Evolutionary conservation across 2,329 filamentous ascomycete genomes (phyloP).

Genomic region (Fusarium solani-melongenae): DNA sequence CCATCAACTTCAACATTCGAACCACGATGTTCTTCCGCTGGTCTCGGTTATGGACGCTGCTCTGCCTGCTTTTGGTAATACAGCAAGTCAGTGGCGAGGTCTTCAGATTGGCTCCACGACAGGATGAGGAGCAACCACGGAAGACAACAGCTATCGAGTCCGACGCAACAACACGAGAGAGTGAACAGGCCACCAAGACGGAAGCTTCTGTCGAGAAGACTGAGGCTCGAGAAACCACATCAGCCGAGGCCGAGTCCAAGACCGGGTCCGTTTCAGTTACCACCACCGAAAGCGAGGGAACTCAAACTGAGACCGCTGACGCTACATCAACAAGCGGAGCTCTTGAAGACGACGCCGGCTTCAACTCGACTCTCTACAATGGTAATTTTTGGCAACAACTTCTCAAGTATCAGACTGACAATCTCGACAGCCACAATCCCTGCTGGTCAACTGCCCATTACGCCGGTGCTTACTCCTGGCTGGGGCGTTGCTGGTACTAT

Average conservation of each 20-base stretch:
- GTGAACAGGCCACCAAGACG: conserved; percentile 21
- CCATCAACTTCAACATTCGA: conserved; percentile 7
- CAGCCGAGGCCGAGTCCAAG: conserved; percentile 3
- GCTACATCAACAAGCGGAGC: conserved; percentile 35
- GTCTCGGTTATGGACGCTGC: conserved; percentile 50
- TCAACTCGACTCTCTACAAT: conserved; percentile 49
- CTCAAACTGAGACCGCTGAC: conserved; percentile 14
- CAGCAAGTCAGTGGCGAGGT: conserved; percentile 51
- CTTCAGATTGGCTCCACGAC: conserved; percentile 47
- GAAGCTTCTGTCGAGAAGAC: conserved; percentile 23
- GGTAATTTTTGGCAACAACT: conserved; percentile 39
- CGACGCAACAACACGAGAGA: conserved; percentile 14
- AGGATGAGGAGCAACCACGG: conserved; percentile 42
- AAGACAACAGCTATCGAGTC: conserved; percentile 27
- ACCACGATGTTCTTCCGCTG: conserved; percentile 50
- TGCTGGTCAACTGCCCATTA: conserved; percentile 72
- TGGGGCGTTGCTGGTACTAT: conserved; percentile 83
- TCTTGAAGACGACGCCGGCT: conserved; percentile 31
- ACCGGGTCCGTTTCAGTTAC: conserved; percentile 21
- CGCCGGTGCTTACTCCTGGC: conserved; percentile 81
- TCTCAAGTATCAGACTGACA: conserved; percentile 3
- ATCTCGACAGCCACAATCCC: conserved; percentile 56
- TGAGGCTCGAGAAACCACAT: conserved; percentile 7
- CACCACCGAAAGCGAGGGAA: conserved; percentile 21
- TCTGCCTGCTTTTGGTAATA: conserved; percentile 53